Evolutionary conservation across 2,329 filamentous ascomycete genomes (phyloP).

Genomic region (Lachnellula arida): DNA sequence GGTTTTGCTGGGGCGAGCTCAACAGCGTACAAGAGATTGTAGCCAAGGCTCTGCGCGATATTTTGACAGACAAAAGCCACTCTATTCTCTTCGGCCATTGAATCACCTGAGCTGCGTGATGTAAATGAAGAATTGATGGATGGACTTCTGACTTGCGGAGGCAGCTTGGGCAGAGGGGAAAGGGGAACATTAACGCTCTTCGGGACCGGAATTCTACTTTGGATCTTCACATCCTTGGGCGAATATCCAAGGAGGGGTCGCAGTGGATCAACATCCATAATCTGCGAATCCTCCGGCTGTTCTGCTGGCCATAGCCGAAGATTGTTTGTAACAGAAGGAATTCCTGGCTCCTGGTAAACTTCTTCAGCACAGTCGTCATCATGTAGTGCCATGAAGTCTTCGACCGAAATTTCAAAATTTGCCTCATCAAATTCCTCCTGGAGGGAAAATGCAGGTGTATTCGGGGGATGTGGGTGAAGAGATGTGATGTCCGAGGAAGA

Average conservation of each 20-base stretch:
- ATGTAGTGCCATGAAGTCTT: slow-evolving; percentile 8
- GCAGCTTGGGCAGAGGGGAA: background rate
- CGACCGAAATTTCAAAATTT: background rate
- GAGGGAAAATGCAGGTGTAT: slow-evolving; percentile 5
- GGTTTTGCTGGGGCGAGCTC: slow-evolving; percentile 12
- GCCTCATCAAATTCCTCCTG: background rate
- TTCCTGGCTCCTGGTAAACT: background rate
- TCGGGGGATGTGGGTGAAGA: slow-evolving; percentile 6
- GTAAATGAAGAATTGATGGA: background rate
- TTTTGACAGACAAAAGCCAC: slow-evolving; percentile 25
- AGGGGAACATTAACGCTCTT: background rate
- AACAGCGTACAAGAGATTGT: slow-evolving; percentile 30
- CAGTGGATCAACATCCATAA: background rate
- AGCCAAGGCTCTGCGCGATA: slow-evolving; percentile 25
- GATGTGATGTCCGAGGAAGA: slow-evolving; percentile 15
- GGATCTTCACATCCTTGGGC: background rate
- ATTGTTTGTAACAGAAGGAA: background rate
- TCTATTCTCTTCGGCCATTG: slow-evolving; percentile 11
- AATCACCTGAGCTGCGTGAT: background rate
- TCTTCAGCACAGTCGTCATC: slow-evolving; percentile 7
- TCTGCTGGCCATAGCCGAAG: background rate
- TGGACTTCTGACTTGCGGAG: background rate
- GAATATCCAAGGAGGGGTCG: background rate
- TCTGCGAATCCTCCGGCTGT: background rate
- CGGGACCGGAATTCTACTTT: background rate